phyloP scores from a whole-genome alignment of 305 asterid species.

The Fraxinus floribunda region DNA sequence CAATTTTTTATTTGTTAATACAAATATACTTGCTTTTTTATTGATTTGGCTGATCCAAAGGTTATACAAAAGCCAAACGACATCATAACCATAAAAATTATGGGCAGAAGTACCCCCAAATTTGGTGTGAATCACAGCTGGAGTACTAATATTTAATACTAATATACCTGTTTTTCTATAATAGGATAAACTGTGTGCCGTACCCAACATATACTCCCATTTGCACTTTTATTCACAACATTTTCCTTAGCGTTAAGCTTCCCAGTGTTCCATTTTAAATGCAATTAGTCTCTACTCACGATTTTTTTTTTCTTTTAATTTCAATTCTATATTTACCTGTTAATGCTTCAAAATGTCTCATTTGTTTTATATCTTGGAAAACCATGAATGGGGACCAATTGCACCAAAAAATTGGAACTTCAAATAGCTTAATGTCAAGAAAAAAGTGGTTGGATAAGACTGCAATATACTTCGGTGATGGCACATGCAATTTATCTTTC shows the following conservation, averaged over 20 bases:
- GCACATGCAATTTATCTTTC: background rate
- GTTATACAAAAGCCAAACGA: background rate
- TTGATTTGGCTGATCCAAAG: background rate
- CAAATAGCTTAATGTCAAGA: background rate
- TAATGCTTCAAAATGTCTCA: background rate
- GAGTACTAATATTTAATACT: background rate
- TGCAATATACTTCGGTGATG: background rate
- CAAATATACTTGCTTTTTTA: background rate
- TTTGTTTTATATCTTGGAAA: background rate
- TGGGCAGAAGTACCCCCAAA: background rate
- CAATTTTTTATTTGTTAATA: background rate
- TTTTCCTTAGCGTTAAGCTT: background rate
- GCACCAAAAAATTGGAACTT: background rate
- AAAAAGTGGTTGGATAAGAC: background rate
- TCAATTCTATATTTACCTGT: background rate
- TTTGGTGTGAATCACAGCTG: background rate
- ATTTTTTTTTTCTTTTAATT: background rate
- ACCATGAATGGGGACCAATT: background rate
- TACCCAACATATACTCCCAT: background rate
- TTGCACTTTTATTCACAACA: background rate
- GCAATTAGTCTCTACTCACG: background rate
- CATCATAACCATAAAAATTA: background rate
- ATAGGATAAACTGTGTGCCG: background rate
- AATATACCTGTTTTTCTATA: background rate
- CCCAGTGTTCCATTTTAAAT: background rate